Conservation (phyloP, 2,329 filamentous ascomycete genomes). For the Xylaria sp. region DNA sequence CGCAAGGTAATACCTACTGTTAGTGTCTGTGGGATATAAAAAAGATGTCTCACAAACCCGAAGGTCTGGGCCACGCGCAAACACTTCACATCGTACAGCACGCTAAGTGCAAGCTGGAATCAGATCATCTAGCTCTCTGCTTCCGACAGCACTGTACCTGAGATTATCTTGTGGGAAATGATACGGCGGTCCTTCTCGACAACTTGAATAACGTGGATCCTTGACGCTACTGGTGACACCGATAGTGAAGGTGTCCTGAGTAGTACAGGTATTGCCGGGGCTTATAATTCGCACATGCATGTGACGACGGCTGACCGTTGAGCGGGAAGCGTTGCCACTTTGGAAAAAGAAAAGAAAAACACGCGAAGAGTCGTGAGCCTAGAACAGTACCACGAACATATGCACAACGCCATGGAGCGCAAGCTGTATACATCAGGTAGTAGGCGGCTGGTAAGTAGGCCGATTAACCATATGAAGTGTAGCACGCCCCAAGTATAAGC, state of each 20-base stretch:
- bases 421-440: too few species aligned
- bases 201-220: background rate
- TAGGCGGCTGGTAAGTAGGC: background rate
- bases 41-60: background rate
- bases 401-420: background rate
- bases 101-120: background rate
- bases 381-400: background rate
- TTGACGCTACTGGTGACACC: background rate
- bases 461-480: slow-evolving; percentile 6
- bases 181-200: background rate
- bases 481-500: background rate
- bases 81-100: background rate
- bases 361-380: background rate
- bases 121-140: background rate
- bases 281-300: slow-evolving; percentile 11
- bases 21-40: background rate
- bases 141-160: background rate
- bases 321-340: slow-evolving; percentile 6
- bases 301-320: slow-evolving; percentile 19
- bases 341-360: background rate
- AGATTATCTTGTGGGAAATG: background rate
- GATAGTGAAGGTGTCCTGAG: background rate
- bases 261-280: background rate
- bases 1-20: background rate
- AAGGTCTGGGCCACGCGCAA: background rate